Conservation (phyloP, 148 eudicot genomes). For the Linanthus parryae region DNA sequence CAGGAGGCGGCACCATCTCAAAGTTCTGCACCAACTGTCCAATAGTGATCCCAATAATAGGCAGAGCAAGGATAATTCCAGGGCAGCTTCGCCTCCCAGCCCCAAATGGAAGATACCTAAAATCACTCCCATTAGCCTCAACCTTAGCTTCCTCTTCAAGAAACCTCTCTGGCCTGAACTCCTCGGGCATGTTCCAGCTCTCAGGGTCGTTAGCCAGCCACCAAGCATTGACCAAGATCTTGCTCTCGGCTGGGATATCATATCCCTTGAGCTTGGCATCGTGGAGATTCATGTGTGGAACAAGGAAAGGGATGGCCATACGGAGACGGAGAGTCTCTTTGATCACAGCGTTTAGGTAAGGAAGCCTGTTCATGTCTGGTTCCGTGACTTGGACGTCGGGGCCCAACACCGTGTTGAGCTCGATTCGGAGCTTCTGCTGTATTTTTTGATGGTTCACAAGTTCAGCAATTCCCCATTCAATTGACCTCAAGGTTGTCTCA, state of each 20-base stretch:
- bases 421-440: constrained; percentile 61
- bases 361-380: constrained; percentile 57
- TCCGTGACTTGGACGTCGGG: constrained; percentile 56
- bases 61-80: constrained; percentile 77
- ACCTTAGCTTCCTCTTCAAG: constrained; percentile 75
- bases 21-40: constrained; percentile 85
- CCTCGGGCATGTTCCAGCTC: constrained; percentile 71
- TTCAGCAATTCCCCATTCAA: constrained; percentile 89
- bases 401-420: constrained; percentile 56
- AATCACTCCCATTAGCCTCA: constrained; percentile 79
- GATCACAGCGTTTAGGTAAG: constrained; percentile 76
- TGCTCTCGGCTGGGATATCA: constrained; percentile 87
- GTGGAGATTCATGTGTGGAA: constrained; percentile 90
- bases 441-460: constrained; percentile 73
- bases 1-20: constrained; percentile 71
- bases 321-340: constrained; percentile 74
- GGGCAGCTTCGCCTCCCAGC: constrained; percentile 89
- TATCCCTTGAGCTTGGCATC: constrained; percentile 60
- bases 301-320: constrained; percentile 75
- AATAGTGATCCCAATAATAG: constrained; percentile 65
- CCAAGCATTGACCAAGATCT: constrained; percentile 80
- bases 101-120: constrained; percentile 73
- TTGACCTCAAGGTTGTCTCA: constrained; percentile 83
- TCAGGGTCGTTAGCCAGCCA: constrained; percentile 83
- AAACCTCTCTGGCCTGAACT: constrained; percentile 88